These are phyloP conservation scores for Phytopythium ostracodes DNA, from an alignment of 352 stramenopile genomes.

Conservation along the genomic window DNA sequence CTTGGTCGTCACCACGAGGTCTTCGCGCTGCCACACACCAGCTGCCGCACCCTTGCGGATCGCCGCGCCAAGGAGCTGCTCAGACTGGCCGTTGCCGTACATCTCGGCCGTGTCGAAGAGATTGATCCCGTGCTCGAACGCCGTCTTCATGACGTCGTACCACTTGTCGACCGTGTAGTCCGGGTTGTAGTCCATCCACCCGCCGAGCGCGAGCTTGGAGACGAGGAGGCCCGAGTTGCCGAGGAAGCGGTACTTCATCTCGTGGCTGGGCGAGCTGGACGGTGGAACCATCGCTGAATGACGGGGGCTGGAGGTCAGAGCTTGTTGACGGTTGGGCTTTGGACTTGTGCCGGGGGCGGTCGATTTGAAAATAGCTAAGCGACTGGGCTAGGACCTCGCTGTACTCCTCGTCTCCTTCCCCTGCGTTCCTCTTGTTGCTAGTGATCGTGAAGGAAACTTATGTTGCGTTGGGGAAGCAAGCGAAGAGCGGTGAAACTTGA, in stretches of 20 bases:
- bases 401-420: no score
- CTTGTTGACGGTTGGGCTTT: not conserved
- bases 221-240: conserved; percentile 36
- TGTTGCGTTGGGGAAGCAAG: not conserved
- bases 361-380: not conserved
- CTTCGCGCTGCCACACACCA: conserved; percentile 34
- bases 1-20: conserved; percentile 60
- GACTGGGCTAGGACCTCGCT: not conserved
- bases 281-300: not conserved
- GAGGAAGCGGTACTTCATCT: conserved; percentile 43
- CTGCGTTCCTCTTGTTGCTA: not conserved
- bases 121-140: conserved; percentile 30
- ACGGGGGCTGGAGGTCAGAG: not conserved
- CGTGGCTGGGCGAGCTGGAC: conserved; percentile 1
- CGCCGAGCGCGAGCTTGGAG: conserved; percentile 35
- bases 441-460: not conserved
- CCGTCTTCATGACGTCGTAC: conserved; percentile 13
- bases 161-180: conserved; percentile 14
- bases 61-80: conserved; percentile 34
- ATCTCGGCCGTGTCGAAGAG: conserved; percentile 43
- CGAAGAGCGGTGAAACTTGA: not conserved
- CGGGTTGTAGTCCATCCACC: conserved; percentile 24
- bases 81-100: conserved; percentile 21
- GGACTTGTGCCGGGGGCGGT: not conserved
- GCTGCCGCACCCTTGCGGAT: conserved; percentile 34